Conservation (phyloP, 108 stramenopile genomes). For the Pseudonitzschia multiseries region DNA sequence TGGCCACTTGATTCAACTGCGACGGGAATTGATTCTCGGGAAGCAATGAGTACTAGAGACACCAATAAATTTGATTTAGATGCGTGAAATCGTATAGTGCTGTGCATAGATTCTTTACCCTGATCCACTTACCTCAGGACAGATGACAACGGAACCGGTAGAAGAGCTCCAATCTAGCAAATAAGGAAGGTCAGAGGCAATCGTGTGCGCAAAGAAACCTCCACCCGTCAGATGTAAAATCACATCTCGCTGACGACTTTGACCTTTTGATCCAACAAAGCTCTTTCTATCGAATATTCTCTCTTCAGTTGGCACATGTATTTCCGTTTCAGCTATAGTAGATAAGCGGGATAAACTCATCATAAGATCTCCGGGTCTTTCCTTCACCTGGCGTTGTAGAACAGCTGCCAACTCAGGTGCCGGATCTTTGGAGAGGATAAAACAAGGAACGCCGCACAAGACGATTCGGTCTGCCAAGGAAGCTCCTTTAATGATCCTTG, state of each 20-base stretch:
- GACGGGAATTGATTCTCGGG: conserved; percentile 75
- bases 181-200: conserved; percentile 79
- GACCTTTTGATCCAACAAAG: conserved; percentile 32
- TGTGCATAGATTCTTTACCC: too few species aligned
- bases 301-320: conserved; percentile 5
- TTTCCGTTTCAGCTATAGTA: conserved; percentile 61
- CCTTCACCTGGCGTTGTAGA: conserved; percentile 18
- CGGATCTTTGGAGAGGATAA: conserved; percentile 65
- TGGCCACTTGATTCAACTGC: conserved; percentile 56
- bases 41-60: conserved; percentile 56
- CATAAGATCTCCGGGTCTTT: conserved; percentile 22
- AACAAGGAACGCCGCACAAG: conserved; percentile 73
- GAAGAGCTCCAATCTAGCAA: conserved; percentile 78
- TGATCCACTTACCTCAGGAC: conserved; percentile 51
- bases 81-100: too few species aligned
- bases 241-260: conserved; percentile 50
- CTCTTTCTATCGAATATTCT: conserved; percentile 11
- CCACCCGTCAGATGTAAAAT: conserved; percentile 85
- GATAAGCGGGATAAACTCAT: conserved; percentile 28
- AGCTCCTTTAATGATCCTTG: conserved; percentile 74
- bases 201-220: conserved; percentile 83
- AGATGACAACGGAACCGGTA: conserved; percentile 73
- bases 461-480: conserved; percentile 73
- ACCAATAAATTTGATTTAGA: background rate
- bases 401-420: conserved; percentile 56